Conservation (phyloP, 768 basidiomycete species). For the Collybiopsis confluens region DNA sequence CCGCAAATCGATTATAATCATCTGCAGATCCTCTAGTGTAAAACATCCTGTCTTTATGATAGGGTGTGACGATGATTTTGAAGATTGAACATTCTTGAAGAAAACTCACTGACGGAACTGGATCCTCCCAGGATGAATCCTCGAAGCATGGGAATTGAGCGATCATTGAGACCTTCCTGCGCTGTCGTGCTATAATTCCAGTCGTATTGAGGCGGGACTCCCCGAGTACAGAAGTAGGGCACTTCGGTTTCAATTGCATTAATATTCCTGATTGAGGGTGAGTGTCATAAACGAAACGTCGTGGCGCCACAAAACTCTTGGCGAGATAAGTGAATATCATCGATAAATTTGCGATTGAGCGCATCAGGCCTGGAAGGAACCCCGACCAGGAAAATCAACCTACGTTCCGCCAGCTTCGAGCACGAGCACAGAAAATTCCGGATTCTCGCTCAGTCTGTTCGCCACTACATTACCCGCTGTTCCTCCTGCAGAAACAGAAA, state of each 20-base stretch:
- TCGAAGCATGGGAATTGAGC: slow-evolving; percentile 18
- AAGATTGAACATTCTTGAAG: background rate
- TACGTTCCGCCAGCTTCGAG: slow-evolving; percentile 14
- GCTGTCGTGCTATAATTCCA: slow-evolving; percentile 28
- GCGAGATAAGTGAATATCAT: too few species aligned
- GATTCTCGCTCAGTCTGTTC: slow-evolving; percentile 14
- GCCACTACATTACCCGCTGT: slow-evolving; percentile 17
- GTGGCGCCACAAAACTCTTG: background rate
- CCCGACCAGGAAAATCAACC: background rate
- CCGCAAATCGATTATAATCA: slow-evolving; percentile 27
- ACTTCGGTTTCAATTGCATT: slow-evolving; percentile 2
- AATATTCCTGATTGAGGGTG: background rate
- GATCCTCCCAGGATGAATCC: slow-evolving; percentile 28
- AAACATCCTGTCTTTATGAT: slow-evolving; percentile 22
- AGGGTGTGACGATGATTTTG: background rate
- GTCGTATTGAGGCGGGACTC: slow-evolving; percentile 6
- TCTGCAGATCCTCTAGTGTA: slow-evolving; percentile 28
- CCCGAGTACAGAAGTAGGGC: background rate
- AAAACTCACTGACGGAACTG: slow-evolving; percentile 23
- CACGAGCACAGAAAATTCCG: slow-evolving; percentile 11
- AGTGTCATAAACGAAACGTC: background rate
- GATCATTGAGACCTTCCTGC: slow-evolving; percentile 21
- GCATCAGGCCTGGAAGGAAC: too few species aligned
- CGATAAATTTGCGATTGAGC: too few species aligned
- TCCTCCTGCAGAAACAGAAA: slow-evolving; percentile 11